Evolutionary conservation across 164 flowering plant genomes (phyloP).

Genomic region (Vitis cinerea): DNA sequence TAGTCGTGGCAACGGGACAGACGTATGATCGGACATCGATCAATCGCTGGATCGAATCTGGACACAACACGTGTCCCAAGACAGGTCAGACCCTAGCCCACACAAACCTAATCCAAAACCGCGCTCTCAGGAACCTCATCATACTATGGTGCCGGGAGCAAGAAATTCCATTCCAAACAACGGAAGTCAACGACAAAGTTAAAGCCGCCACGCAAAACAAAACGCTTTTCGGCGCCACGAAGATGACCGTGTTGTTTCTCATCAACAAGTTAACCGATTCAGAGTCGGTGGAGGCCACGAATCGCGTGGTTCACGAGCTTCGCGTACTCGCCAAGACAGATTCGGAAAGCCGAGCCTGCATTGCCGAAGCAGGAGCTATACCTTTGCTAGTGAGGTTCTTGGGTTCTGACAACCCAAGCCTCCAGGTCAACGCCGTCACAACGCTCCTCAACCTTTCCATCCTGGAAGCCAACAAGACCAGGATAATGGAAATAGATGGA

Average conservation of each 20-base stretch:
- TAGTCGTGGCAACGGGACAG: conserved; percentile 85
- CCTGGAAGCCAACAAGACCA: conserved; percentile 54
- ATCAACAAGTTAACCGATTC: conserved; percentile 41
- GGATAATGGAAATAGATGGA: conserved; percentile 64
- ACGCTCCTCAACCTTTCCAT: conserved; percentile 77
- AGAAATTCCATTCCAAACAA: conserved; percentile 51
- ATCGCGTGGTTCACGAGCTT: conserved; percentile 66
- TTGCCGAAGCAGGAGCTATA: conserved; percentile 73
- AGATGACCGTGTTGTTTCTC: conserved; percentile 71
- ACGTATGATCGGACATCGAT: conserved; percentile 82
- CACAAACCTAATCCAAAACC: conserved; percentile 59
- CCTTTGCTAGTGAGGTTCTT: conserved; percentile 48
- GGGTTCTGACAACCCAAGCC: conserved; percentile 43
- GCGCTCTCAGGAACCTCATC: conserved; percentile 64
- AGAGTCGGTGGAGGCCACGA: conserved; percentile 29
- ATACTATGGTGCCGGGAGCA: conserved; percentile 78
- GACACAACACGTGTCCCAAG: conserved; percentile 86
- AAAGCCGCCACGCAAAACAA: conserved; percentile 32
- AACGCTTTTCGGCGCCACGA: conserved; percentile 66
- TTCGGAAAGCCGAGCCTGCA: conserved; percentile 64
- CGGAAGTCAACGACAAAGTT: conserved; percentile 24
- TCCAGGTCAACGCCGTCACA: conserved; percentile 80
- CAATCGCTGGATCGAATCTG: conserved; percentile 70
- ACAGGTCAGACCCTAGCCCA: conserved; percentile 74
- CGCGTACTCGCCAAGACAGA: conserved; percentile 68